phyloP scores from a whole-genome alignment of 139 green algal genomes.

The Coccomyxa sp. region DNA sequence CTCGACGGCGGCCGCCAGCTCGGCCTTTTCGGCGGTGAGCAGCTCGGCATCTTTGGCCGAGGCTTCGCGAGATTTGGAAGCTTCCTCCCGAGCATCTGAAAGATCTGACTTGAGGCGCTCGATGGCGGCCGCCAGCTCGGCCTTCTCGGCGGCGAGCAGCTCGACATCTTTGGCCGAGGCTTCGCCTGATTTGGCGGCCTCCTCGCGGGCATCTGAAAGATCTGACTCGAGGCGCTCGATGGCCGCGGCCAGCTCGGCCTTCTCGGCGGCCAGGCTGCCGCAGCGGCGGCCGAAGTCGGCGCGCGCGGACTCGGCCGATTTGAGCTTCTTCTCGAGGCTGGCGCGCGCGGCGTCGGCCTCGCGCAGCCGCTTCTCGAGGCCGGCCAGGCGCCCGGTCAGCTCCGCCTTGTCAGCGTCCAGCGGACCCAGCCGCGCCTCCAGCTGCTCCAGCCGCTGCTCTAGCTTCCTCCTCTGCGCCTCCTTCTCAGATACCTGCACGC shows the following conservation, averaged over 20 bases:
- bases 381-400: background rate
- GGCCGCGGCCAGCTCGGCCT: background rate
- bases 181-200: too few relatives aligned
- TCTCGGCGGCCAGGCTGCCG: background rate
- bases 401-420: slow-evolving; percentile 1
- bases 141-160: background rate
- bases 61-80: too few relatives aligned
- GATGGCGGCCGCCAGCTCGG: background rate
- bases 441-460: background rate
- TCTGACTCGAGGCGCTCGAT: too few relatives aligned
- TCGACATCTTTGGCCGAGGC: too few relatives aligned
- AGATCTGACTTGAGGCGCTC: too few relatives aligned
- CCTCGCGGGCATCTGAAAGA: too few relatives aligned
- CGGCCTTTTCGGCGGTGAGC: too few relatives aligned
- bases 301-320: background rate
- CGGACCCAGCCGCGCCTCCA: background rate
- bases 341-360: background rate
- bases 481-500: background rate
- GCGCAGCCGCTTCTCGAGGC: background rate
- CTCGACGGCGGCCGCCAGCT: too few relatives aligned
- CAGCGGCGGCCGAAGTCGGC: background rate
- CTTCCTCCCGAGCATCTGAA: too few relatives aligned
- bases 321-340: background rate
- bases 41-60: too few relatives aligned
- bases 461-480: background rate